Evolutionary conservation across 129 eudicot genomes (phyloP).

Genomic region (Lactuca sativa): DNA sequence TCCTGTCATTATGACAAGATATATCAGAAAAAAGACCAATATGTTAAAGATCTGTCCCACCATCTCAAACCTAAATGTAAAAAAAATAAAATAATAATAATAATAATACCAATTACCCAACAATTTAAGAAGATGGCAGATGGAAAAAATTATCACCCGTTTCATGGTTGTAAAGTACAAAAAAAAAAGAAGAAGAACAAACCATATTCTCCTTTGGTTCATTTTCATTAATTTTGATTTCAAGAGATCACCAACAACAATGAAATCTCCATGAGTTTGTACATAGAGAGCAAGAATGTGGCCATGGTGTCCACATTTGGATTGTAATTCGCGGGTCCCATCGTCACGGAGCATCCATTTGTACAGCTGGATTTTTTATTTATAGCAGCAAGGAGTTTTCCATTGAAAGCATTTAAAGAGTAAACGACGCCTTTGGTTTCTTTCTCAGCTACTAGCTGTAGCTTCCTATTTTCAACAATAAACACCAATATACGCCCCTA

Average conservation of each 20-base stretch:
- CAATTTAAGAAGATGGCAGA: too few species aligned
- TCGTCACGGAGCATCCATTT: constrained; percentile 98
- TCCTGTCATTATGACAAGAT: too few species aligned
- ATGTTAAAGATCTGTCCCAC: too few species aligned
- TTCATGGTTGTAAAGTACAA: too few species aligned
- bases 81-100: too few species aligned
- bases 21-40: too few species aligned
- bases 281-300: constrained; percentile 96
- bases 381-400: constrained; percentile 91
- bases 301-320: constrained; percentile 98
- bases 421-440: constrained; percentile 97
- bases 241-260: constrained; percentile 96
- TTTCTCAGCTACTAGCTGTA: constrained; percentile 87
- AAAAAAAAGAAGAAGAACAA: too few species aligned
- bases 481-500: constrained; percentile 89
- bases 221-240: too few species aligned
- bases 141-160: too few species aligned
- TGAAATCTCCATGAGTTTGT: constrained; percentile 95
- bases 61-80: too few species aligned
- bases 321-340: constrained; percentile 84
- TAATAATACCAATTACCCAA: too few species aligned
- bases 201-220: too few species aligned
- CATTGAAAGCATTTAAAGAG: constrained; percentile 87
- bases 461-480: constrained; percentile 82
- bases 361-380: constrained; percentile 91